phyloP scores from a whole-genome alignment of 306 rosid species.

The Cicer judaicum region DNA sequence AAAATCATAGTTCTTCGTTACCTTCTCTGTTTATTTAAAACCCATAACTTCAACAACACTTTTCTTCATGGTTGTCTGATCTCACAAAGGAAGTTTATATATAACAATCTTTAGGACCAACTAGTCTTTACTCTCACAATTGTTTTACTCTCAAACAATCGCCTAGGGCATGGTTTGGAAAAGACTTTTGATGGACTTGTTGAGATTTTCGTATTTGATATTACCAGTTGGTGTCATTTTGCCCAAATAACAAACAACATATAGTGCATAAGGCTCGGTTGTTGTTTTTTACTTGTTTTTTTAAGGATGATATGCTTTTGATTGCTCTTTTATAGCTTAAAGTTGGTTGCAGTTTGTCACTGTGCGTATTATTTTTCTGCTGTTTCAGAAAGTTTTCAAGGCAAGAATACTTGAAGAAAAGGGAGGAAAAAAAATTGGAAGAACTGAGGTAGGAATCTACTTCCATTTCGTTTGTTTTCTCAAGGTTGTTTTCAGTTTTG shows the following conservation, averaged over 20 bases:
- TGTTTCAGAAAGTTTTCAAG: constrained; percentile 80
- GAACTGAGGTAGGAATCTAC: constrained; percentile 70
- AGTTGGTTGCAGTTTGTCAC: constrained; percentile 36
- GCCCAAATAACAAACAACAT: background rate
- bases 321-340: constrained; percentile 8
- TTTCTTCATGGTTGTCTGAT: no score
- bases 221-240: background rate
- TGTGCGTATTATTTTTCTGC: constrained; percentile 27
- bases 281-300: constrained; percentile 26
- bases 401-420: constrained; percentile 88
- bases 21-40: no score
- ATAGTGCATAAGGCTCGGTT: background rate
- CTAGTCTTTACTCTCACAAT: background rate
- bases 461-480: constrained; percentile 25
- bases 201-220: constrained; percentile 25
- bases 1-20: no score
- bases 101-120: no score
- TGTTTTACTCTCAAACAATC: background rate
- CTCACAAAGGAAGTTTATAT: no score
- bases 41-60: no score
- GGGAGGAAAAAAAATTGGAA: constrained; percentile 88
- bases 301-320: background rate
- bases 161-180: background rate
- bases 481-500: constrained; percentile 35
- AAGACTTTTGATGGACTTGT: background rate